Evolutionary conservation across 805 yeast species (phyloP), one percentile per base, ranked within the genome.

Genomic region (Saturnispora sanitii): DNA sequence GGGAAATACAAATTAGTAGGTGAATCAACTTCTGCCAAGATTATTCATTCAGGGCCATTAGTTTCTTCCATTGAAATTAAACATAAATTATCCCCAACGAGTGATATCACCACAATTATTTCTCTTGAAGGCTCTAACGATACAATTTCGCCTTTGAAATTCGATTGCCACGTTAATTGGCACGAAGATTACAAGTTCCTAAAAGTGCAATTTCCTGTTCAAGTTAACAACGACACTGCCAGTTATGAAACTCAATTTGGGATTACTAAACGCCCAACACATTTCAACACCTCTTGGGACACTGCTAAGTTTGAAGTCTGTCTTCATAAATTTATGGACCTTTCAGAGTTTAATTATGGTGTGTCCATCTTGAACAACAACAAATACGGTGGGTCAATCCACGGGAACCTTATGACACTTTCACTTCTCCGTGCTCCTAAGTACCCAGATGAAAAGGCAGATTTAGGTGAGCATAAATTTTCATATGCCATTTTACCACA

Each of bases 221-320:
- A 83, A 22, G 70, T 90, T 16, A 75, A 75, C 49, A 70, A 75
- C 30, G 92, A 88, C 17, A 69, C 55, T 41, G 97, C 96, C 2
- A 75, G 78, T 43, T 92, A 85, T 58, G 98, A 90, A 60, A 87
- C 96, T 2, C 95, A 88, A 58, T 90, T 84, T 61, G 98, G 98
- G 40, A 62, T 83, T 35, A 90, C 95, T 5, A 78, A 74, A 53
- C 75, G 97, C 49, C 95, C 97, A 36, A 90, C 97, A 0, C 96
- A 90, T 61, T 90, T 69, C 65, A 92, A 90, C 58, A 90, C 98
- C 1, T 67, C 85, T 1, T 90, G 97, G 97, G 98, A 90, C 54
- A 81, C 82, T 26, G 97, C 97, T 43, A 88, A 87, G 58, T 90
- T 90, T 60, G 98, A 90, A 62, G 95, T 87, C 9, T 84, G 95